A percentile compares a stretch with the other conserved stretches of the same genome.
Evolutionary conservation across 495 filamentous ascomycete genomes (phyloP).

Genomic region (Aspergillus heteromorphus): DNA sequence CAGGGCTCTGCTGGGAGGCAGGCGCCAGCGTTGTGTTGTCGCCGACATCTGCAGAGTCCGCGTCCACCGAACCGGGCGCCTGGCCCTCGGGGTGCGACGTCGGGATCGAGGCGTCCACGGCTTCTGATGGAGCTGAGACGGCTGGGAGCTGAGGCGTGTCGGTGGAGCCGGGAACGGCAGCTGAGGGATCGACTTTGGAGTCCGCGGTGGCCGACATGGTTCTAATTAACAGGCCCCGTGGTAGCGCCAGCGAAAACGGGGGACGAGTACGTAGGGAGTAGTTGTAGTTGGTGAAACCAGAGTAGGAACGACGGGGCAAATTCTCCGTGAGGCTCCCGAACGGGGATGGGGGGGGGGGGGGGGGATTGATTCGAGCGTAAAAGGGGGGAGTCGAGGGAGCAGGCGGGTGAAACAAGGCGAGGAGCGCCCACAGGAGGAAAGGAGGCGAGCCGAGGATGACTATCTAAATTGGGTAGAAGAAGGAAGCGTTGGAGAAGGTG

Average conservation of each 20-base stretch:
- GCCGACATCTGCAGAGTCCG: conserved; percentile 24
- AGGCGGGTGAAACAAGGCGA: conserved; percentile 11
- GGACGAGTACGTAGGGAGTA: not conserved
- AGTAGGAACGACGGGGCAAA: not conserved
- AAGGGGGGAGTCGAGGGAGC: conserved; percentile 2
- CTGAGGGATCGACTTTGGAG: conserved; percentile 12
- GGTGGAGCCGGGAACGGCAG: conserved; percentile 12
- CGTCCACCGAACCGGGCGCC: conserved; percentile 13
- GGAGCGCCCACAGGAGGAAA: conserved; percentile 10
- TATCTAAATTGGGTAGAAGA: conserved; percentile 1
- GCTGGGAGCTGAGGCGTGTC: conserved; percentile 14
- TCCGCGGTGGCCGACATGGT: not conserved
- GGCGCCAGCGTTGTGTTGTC: conserved; percentile 21
- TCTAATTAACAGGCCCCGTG: not conserved
- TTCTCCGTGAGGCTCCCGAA: not conserved
- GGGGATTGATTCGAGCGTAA: conserved; percentile 4
- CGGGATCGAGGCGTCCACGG: conserved; percentile 10
- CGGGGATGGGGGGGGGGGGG: not conserved
- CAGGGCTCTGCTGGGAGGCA: conserved; percentile 15
- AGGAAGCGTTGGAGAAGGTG: not conserved
- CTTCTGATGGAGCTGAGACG: no score
- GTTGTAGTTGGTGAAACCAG: not conserved
- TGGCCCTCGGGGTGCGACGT: conserved; percentile 12
- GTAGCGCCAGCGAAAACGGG: not conserved
- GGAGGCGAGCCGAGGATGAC: not conserved